Base-by-base conservation (phyloP, 108 stramenopile species). In the Aurantiochytrium sp. region DNA sequence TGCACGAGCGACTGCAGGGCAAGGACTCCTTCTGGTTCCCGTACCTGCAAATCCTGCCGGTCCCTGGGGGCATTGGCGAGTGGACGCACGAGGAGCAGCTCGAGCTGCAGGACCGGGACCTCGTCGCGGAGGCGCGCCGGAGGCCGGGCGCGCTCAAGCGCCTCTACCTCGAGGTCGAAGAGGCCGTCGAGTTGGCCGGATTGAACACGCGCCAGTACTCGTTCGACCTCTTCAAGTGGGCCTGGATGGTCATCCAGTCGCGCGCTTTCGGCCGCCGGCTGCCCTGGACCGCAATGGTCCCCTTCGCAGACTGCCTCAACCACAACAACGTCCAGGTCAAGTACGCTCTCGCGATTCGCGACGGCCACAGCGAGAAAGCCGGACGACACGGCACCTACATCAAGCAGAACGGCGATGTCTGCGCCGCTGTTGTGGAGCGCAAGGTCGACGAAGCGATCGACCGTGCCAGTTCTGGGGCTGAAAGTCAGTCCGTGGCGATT, bases 231-330 rank as follows among this genome's bases (percentile, higher is more conserved):
- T 94, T 92, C 42, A n/a, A 24, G n/a, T 93, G 89, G 39, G 91
- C 93, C 2, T 94, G 92, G 92, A 86, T 55, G 52, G 90, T 86
- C 4, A 54, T 94, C 21, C 93, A 93, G 31, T 88, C 94, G 21
- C 88, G 94, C 8, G 94, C 94, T 0, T 94, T 94, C 52, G 94
- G 94, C 34, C 55, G 92, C 31, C 87, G 93, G 3, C 68, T 94
- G 55, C 93, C 91, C 39, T 92, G 92, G 92, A 91, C 92, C 17
- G 92, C 93, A 17, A 55, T 94, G 50, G 94, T 94, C 31, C 94
- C 94, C 15, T 90, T 94, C 41, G 93, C 93, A 3, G 94, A 94
- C 85, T 92, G 93, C 48, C 73, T 94, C 4, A 94, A 94, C 85
- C 94, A 94, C 55, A 73, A 59, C 50, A 93, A 94, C 55, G 87